phyloP scores from a whole-genome alignment of 2,329 filamentous ascomycete species.

The Mycocentrospora acerina region DNA sequence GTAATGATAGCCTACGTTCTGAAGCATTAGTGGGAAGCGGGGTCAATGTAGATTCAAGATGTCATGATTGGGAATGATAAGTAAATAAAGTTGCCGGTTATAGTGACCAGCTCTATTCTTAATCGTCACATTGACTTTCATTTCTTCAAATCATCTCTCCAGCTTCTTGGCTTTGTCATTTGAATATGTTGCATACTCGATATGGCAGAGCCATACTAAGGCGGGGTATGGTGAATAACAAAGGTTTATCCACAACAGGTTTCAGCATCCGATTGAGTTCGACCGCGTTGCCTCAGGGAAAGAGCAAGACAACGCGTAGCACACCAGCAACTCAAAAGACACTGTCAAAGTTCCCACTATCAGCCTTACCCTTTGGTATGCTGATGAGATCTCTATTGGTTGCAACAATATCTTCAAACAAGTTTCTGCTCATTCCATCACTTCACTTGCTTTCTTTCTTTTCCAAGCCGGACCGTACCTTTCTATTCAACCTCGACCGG shows the following conservation, averaged over 20 bases:
- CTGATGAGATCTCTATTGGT: slow-evolving; percentile 38
- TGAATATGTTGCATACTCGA: slow-evolving; percentile 12
- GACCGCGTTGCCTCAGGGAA: slow-evolving; percentile 14
- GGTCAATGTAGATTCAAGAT: slow-evolving; percentile 14
- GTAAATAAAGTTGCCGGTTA: slow-evolving; percentile 7
- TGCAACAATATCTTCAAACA: slow-evolving; percentile 51
- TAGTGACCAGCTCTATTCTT: not conserved
- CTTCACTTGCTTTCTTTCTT: slow-evolving; percentile 45
- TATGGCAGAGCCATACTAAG: slow-evolving; percentile 3
- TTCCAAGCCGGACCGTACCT: slow-evolving; percentile 38
- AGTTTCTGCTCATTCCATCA: slow-evolving; percentile 42
- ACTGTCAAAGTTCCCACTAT: slow-evolving; percentile 16
- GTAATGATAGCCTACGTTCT: slow-evolving; percentile 14
- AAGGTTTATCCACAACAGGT: not conserved
- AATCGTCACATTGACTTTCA: not conserved
- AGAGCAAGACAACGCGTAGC: slow-evolving; percentile 1
- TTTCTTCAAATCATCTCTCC: not conserved
- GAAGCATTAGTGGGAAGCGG: slow-evolving; percentile 18
- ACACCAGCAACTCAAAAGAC: slow-evolving; percentile 10
- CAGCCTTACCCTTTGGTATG: slow-evolving; percentile 32
- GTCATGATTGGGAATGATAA: slow-evolving; percentile 21
- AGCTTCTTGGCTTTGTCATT: not conserved
- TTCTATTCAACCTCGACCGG: slow-evolving; percentile 62
- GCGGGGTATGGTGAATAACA: slow-evolving; percentile 2
- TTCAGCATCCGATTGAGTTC: slow-evolving; percentile 12